These are phyloP conservation scores for Podospora appendiculata DNA, from an alignment of 495 filamentous ascomycete genomes.

Conservation along the genomic window DNA sequence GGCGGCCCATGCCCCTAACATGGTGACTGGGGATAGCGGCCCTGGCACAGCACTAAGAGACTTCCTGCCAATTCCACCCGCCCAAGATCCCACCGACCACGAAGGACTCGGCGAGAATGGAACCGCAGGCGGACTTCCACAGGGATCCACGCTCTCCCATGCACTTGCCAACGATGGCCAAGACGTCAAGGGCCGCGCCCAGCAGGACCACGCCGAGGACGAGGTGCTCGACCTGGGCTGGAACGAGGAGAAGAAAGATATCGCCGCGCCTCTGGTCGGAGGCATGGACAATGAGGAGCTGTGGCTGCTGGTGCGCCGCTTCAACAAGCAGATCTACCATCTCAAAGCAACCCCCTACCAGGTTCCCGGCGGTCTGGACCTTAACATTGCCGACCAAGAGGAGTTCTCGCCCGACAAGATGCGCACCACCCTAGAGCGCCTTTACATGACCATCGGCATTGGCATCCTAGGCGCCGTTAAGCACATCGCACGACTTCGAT, in stretches of 20 bases:
- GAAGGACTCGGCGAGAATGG: slow-evolving; percentile 10
- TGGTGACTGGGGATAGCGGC: slow-evolving; percentile 12
- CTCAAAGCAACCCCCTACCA: slow-evolving; percentile 57
- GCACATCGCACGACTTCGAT: slow-evolving; percentile 69
- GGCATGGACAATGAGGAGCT: slow-evolving; percentile 77
- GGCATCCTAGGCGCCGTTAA: slow-evolving; percentile 58
- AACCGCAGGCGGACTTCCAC: slow-evolving; percentile 5
- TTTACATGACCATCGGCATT: slow-evolving; percentile 77
- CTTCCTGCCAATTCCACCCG: slow-evolving; percentile 27
- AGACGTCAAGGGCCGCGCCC: slow-evolving; percentile 25
- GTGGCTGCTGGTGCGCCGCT: slow-evolving; percentile 72
- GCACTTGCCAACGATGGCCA: slow-evolving; percentile 25
- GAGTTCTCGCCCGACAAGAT: slow-evolving; percentile 84
- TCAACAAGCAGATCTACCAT: slow-evolving; percentile 92
- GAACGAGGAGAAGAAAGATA: slow-evolving; percentile 51
- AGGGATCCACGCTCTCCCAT: slow-evolving; percentile 31
- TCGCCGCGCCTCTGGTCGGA: slow-evolving; percentile 57
- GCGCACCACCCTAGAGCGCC: slow-evolving; percentile 68
- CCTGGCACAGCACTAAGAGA: slow-evolving; percentile 19
- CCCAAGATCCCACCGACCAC: slow-evolving; percentile 17
- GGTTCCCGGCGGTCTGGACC: slow-evolving; percentile 55
- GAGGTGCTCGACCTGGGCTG: slow-evolving; percentile 67
- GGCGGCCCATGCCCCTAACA: background rate
- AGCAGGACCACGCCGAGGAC: slow-evolving; percentile 20
- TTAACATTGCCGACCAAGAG: slow-evolving; percentile 74